Percentiles rank a stretch among this genome's conserved stretches.
phyloP scores from a whole-genome alignment of 1,284 basidiomycete genomes.

The Trichosporon sp. region DNA sequence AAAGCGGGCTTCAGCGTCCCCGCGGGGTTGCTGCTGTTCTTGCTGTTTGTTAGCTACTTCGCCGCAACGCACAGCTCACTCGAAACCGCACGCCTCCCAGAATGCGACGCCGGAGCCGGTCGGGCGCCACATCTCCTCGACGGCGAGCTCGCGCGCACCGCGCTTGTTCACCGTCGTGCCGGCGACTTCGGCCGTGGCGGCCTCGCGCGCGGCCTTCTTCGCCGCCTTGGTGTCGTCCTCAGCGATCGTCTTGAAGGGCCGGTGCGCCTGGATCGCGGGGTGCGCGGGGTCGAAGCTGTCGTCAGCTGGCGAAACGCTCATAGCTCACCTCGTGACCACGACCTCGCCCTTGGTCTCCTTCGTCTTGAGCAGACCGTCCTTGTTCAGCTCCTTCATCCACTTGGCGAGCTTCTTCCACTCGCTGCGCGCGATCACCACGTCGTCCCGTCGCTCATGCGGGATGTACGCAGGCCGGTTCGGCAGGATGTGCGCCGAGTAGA shows the following conservation, averaged over 20 bases:
- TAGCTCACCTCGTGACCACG: slow-evolving; percentile 32
- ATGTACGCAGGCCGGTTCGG: slow-evolving; percentile 66
- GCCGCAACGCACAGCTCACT: slow-evolving; percentile 53
- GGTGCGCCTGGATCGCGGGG: slow-evolving; percentile 57
- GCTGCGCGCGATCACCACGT: slow-evolving; percentile 43
- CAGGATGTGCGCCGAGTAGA: slow-evolving; percentile 72
- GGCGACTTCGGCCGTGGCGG: slow-evolving; percentile 51
- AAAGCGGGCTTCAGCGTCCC: slow-evolving; percentile 55
- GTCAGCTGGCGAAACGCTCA: neutral
- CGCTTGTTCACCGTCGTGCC: slow-evolving; percentile 21
- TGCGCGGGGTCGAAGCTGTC: slow-evolving; percentile 61
- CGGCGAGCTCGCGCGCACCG: slow-evolving; percentile 34
- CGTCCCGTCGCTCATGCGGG: slow-evolving; percentile 62
- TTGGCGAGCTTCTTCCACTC: slow-evolving; percentile 71
- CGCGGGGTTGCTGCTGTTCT: slow-evolving; percentile 26
- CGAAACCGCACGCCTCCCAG: slow-evolving; percentile 58
- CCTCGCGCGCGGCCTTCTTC: slow-evolving; percentile 46
- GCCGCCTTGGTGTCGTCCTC: slow-evolving; percentile 56
- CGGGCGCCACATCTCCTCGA: slow-evolving; percentile 73
- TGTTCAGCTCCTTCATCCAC: slow-evolving; percentile 70
- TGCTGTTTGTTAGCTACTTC: slow-evolving; percentile 24
- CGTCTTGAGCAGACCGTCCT: slow-evolving; percentile 64
- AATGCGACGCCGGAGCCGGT: slow-evolving; percentile 57
- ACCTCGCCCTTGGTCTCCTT: slow-evolving; percentile 65
- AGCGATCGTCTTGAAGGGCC: slow-evolving; percentile 58